Evolutionary conservation across 2,329 filamentous ascomycete species (phyloP).

Genomic region (Fusarium sp.): DNA sequence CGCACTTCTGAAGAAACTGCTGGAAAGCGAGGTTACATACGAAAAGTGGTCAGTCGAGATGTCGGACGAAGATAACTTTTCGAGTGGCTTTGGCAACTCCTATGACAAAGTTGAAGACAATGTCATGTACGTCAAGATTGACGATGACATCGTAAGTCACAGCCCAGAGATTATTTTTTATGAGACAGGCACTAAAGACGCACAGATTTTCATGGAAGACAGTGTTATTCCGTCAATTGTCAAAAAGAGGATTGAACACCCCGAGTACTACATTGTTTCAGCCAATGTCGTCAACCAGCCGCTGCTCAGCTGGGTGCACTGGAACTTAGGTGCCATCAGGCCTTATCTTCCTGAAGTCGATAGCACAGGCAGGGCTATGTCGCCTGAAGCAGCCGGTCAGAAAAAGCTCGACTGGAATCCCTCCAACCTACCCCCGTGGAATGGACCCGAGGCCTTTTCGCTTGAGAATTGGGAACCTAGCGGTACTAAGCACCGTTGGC

Average conservation of each 20-base stretch:
- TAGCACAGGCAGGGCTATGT: conserved; percentile 29
- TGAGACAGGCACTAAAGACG: background rate
- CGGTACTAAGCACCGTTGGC: conserved; percentile 61
- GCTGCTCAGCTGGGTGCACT: conserved; percentile 64
- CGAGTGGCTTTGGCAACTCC: conserved; percentile 50
- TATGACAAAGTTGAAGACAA: conserved; percentile 61
- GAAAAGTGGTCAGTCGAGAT: conserved; percentile 52
- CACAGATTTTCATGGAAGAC: conserved; percentile 52
- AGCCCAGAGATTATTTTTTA: too few species aligned
- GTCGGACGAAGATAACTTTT: conserved; percentile 43
- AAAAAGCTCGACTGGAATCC: conserved; percentile 51
- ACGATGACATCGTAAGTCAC: conserved; percentile 52
- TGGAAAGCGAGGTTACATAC: conserved; percentile 52
- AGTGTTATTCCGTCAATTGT: conserved; percentile 62
- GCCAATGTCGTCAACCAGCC: conserved; percentile 69
- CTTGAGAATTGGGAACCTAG: conserved; percentile 50
- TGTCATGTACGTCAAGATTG: conserved; percentile 54
- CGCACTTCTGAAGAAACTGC: conserved; percentile 53
- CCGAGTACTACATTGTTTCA: conserved; percentile 62
- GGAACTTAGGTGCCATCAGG: conserved; percentile 62
- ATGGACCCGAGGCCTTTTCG: conserved; percentile 45
- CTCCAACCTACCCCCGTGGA: conserved; percentile 52
- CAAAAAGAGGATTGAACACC: conserved; percentile 62
- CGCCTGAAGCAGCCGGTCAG: conserved; percentile 40
- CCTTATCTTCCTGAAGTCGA: conserved; percentile 63